Evolutionary conservation across 495 filamentous ascomycete species (phyloP), one percentile per base, ranked within the genome.

Genomic region (Podospora pseudopauciseta): DNA sequence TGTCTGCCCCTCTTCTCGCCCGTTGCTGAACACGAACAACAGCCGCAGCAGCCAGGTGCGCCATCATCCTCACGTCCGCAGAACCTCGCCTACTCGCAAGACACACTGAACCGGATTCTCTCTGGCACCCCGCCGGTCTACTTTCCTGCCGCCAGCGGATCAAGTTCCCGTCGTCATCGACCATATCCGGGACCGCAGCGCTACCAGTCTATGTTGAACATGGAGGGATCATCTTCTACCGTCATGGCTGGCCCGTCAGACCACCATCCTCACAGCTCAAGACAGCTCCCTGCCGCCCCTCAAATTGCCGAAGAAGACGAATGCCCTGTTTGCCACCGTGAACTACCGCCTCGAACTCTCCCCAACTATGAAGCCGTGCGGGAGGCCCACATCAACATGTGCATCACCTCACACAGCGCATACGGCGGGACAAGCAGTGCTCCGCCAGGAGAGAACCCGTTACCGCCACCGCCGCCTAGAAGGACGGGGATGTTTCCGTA

Each of bases 301-400:
- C 75, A 80, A 34, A 81, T 92, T 7, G 80, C 85, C 19, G 94
- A 97, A 74, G 90, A 92, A 70, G 95, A 98, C 77, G 87, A 94
- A 66, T 99, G 95, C 74, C 94, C 94, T 4, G 88, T 97, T 65
- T 99, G 95, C 72, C 90, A 93, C 68, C 80, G 80, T 11, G 86
- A 87, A 70, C 87, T 98, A 6, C 93, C 93, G 0, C 84, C 89
- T 9, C 81, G 89, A 23, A 81, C 79, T 0, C 79, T 86, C 11
- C 76, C 82, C 2, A 84, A 91, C 62, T 88, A 82, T 23, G 86
- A 91, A 65, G 76, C 84, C 13, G 81, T 83, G 0, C 86, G 94
- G 15, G 92, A 94, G 76, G 79, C 83, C 13, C 95, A 99, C 73
- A 89, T 97, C 55, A 83, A 85, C 18, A 81, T 79, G 2, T 99